A percentile compares a stretch with the other conserved stretches of the same genome.
phyloP scores from a whole-genome alignment of 345 rosid species.

The Dipteronia dyeriana region DNA sequence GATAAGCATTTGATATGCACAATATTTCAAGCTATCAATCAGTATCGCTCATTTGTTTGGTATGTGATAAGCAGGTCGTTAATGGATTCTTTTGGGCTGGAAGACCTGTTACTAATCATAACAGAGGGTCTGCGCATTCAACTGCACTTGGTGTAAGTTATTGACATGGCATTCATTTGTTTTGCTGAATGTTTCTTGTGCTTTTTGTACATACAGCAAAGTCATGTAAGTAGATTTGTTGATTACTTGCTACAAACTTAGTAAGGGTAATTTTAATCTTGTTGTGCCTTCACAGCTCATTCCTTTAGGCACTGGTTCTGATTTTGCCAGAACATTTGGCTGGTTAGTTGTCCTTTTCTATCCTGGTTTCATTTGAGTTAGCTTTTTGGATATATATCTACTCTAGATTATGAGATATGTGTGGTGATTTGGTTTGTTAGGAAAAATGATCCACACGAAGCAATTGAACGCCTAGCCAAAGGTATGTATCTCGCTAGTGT shows the following conservation, averaged over 20 bases:
- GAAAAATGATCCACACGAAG: slow-evolving; percentile 85
- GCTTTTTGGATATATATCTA: not conserved
- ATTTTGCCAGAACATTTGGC: slow-evolving; percentile 91
- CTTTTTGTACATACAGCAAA: slow-evolving; percentile 1
- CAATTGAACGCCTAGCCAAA: slow-evolving; percentile 74
- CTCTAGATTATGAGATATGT: slow-evolving; percentile 18
- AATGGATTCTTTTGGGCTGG: slow-evolving; percentile 97
- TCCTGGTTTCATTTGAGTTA: slow-evolving; percentile 13
- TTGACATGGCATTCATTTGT: slow-evolving; percentile 9
- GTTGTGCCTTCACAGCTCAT: slow-evolving; percentile 59
- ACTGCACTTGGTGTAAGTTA: slow-evolving; percentile 94
- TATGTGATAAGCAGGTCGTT: slow-evolving; percentile 57
- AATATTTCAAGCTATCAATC: not conserved
- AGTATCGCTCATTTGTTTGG: slow-evolving; percentile 6
- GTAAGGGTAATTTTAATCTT: slow-evolving; percentile 21
- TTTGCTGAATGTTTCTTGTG: slow-evolving; percentile 5
- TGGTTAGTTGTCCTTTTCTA: slow-evolving; percentile 61
- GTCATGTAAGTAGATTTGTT: not conserved
- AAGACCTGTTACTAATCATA: slow-evolving; percentile 52
- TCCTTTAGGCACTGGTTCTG: slow-evolving; percentile 96
- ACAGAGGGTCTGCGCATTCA: slow-evolving; percentile 46
- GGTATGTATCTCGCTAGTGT: slow-evolving; percentile 57
- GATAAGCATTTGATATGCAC: not conserved
- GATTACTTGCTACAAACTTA: slow-evolving; percentile 13
- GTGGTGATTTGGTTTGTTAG: slow-evolving; percentile 35